phyloP scores from a whole-genome alignment of 192 early-diverging fungal genomes.

The Linnemannia exigua region DNA sequence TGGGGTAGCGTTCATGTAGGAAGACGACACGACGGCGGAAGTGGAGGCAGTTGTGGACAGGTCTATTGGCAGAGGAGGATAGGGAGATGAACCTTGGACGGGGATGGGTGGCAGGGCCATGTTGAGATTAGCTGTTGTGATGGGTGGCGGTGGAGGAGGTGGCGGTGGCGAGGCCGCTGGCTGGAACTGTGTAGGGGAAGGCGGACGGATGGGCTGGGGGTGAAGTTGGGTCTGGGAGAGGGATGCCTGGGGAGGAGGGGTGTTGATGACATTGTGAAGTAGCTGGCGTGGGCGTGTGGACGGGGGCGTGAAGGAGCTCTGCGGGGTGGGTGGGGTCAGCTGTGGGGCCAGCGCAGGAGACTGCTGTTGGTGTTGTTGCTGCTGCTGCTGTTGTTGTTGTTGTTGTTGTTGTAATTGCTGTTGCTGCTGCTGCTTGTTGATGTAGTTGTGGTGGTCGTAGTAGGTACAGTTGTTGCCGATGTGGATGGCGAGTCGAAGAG shows the following conservation, averaged over 20 bases:
- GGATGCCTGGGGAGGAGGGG: slow-evolving; percentile 31
- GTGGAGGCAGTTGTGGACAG: slow-evolving; percentile 10
- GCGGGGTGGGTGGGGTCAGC: slow-evolving; percentile 18
- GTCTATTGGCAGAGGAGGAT: slow-evolving; percentile 39
- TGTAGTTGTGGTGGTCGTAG: not conserved
- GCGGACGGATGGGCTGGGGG: slow-evolving; percentile 20
- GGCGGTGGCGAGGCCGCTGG: slow-evolving; percentile 19
- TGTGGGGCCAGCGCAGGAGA: slow-evolving; percentile 6
- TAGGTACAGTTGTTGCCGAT: not conserved
- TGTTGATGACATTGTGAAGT: slow-evolving; percentile 57
- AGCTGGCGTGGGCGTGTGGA: slow-evolving; percentile 52
- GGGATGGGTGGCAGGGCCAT: slow-evolving; percentile 25
- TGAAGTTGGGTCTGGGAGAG: slow-evolving; percentile 50
- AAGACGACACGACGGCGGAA: not conserved
- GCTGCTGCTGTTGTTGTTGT: slow-evolving; percentile 10
- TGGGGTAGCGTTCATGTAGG: not conserved
- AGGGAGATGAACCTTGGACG: slow-evolving; percentile 21
- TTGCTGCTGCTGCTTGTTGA: not conserved
- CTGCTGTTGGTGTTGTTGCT: not conserved
- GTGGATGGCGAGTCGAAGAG: not conserved
- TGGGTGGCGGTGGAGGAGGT: slow-evolving; percentile 47
- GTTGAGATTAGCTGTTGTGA: slow-evolving; percentile 41
- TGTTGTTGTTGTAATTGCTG: slow-evolving; percentile 1
- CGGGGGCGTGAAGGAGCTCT: slow-evolving; percentile 51
- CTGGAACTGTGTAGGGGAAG: slow-evolving; percentile 26